phyloP scores from a whole-genome alignment of 1,284 basidiomycete genomes.

The Malassezia pachydermatis region DNA sequence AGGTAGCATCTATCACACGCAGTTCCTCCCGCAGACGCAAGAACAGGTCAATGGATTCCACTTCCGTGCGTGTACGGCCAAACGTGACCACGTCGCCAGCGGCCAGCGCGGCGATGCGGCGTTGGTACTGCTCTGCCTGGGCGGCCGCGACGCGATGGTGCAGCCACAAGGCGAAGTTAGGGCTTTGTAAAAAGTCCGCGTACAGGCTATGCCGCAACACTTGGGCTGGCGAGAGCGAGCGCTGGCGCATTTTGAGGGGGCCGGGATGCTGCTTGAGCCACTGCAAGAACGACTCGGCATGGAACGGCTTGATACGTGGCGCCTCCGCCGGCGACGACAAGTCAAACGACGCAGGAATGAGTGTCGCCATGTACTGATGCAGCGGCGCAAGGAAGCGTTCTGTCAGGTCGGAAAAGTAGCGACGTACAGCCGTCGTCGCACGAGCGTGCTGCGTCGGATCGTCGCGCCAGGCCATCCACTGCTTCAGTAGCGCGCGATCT shows the following conservation, averaged over 20 bases:
- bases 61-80: constrained; percentile 25
- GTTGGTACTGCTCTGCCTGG: constrained; percentile 35
- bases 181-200: constrained; percentile 36
- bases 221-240: constrained; percentile 39
- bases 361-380: constrained; percentile 78
- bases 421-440: constrained; percentile 57
- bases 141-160: constrained; percentile 29
- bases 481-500: constrained; percentile 62
- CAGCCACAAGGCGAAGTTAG: constrained; percentile 43
- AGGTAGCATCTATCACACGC: constrained; percentile 23
- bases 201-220: constrained; percentile 33
- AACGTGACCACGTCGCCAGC: constrained; percentile 35
- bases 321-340: constrained; percentile 25
- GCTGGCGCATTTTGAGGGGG: constrained; percentile 31
- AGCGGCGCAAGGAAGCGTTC: constrained; percentile 81
- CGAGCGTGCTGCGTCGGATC: constrained; percentile 4
- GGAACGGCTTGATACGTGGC: constrained; percentile 59
- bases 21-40: constrained; percentile 33
- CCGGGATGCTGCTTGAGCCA: constrained; percentile 68
- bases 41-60: constrained; percentile 39
- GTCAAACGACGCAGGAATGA: constrained; percentile 27
- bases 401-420: constrained; percentile 77
- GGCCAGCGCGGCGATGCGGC: constrained; percentile 29
- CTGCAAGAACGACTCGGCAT: constrained; percentile 63
- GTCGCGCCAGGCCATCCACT: constrained; percentile 50